A percentile compares a stretch with the other conserved stretches of the same genome.
phyloP scores from a whole-genome alignment of 306 rosid species.

The Ziziphus jujuba region DNA sequence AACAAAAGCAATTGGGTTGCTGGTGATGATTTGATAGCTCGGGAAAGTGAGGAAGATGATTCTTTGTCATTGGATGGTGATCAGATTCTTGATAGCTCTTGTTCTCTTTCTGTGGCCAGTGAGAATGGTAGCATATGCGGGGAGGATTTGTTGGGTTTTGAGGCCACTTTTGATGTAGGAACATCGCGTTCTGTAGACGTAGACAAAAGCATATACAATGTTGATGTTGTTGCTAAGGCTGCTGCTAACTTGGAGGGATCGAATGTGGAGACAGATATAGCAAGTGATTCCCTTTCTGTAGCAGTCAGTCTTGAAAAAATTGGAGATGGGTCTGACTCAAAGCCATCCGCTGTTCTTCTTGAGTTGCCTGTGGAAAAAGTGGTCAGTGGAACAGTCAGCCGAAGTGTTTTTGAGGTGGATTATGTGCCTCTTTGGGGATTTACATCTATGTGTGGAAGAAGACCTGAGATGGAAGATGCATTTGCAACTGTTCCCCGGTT shows the following conservation, averaged over 20 bases:
- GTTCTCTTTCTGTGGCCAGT: conserved; percentile 69
- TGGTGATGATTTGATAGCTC: conserved; percentile 33
- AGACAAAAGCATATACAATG: conserved; percentile 38
- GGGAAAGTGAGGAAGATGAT: conserved; percentile 74
- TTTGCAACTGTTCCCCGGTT: conserved; percentile 55
- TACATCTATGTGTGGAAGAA: conserved; percentile 70
- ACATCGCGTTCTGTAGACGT: conserved; percentile 42
- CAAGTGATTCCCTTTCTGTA: conserved; percentile 40
- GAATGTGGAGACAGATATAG: conserved; percentile 37
- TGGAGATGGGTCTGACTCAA: conserved; percentile 37
- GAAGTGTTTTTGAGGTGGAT: conserved; percentile 87
- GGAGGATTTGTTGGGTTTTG: conserved; percentile 59
- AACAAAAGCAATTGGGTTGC: conserved; percentile 37
- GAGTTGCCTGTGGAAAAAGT: conserved; percentile 53
- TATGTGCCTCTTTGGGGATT: conserved; percentile 80
- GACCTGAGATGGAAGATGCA: conserved; percentile 97
- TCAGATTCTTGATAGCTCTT: conserved; percentile 59
- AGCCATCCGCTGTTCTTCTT: conserved; percentile 38
- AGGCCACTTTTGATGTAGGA: conserved; percentile 48
- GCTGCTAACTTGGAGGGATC: conserved; percentile 30
- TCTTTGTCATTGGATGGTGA: conserved; percentile 67
- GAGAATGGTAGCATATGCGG: conserved; percentile 72
- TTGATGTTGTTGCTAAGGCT: conserved; percentile 39
- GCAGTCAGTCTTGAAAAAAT: conserved; percentile 52
- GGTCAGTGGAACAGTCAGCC: conserved; percentile 42